Evolutionary conservation across 1,284 basidiomycete species (phyloP).

Genomic region (Pholiota adiposa): DNA sequence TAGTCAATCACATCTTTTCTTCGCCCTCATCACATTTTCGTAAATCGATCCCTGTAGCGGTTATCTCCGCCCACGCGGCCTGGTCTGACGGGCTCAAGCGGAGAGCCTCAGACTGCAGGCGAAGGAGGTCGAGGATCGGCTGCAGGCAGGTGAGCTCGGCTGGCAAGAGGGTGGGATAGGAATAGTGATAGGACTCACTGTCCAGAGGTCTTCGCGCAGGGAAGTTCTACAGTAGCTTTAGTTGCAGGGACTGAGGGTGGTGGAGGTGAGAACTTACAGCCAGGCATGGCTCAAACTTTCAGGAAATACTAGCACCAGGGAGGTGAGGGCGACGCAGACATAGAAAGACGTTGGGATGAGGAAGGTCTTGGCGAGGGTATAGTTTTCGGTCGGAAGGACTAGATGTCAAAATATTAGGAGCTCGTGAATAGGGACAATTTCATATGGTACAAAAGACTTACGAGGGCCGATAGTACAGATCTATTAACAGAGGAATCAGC

Average conservation of each 20-base stretch:
- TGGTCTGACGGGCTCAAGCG: conserved; percentile 36
- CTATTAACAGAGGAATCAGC: conserved; percentile 17
- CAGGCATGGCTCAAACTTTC: conserved; percentile 67
- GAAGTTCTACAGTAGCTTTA: conserved; percentile 27
- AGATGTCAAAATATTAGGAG: conserved; percentile 29
- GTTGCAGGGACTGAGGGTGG: neutral
- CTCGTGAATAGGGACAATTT: conserved; percentile 27
- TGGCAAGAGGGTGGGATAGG: too few species aligned
- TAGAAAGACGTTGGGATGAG: conserved; percentile 64
- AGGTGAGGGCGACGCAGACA: conserved; percentile 60
- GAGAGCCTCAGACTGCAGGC: conserved; percentile 37
- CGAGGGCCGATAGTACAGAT: conserved; percentile 52
- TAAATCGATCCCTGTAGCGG: conserved; percentile 31
- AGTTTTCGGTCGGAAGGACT: conserved; percentile 69
- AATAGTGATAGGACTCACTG: too few species aligned
- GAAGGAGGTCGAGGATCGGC: conserved; percentile 36
- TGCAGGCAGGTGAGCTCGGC: neutral
- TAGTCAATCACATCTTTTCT: too few species aligned
- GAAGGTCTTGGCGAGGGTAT: conserved; percentile 62
- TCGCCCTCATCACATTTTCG: conserved; percentile 33
- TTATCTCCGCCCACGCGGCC: conserved; percentile 30
- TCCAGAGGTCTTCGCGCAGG: conserved; percentile 47
- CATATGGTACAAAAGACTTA: conserved; percentile 41
- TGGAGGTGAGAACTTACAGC: conserved; percentile 32
- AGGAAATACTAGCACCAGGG: conserved; percentile 72